Conservation (phyloP, 371 early-diverging fungal species). For the Mucor velutinosus region DNA sequence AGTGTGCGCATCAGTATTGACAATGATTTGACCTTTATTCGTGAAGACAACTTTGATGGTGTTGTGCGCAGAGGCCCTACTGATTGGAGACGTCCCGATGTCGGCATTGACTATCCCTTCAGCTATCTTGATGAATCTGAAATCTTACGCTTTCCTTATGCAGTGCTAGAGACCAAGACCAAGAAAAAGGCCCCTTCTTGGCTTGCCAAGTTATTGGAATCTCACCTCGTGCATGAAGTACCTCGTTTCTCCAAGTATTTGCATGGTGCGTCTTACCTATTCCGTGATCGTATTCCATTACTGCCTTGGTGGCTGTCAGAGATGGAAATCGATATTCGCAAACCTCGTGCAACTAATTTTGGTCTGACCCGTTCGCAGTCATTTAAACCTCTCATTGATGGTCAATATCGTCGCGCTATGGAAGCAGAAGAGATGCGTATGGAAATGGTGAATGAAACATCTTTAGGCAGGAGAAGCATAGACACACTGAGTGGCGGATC, state of each 20-base stretch:
- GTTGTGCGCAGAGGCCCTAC: constrained; percentile 59
- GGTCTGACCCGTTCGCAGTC: constrained; percentile 50
- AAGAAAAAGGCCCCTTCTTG: constrained; percentile 93
- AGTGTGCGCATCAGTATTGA: constrained; percentile 95
- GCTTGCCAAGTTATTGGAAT: constrained; percentile 87
- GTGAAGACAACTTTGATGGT: constrained; percentile 87
- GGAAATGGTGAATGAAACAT: constrained; percentile 12
- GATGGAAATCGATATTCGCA: constrained; percentile 91
- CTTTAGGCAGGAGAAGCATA: not conserved
- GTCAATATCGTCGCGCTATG: constrained; percentile 47
- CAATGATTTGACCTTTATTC: constrained; percentile 96
- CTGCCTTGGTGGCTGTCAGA: constrained; percentile 99
- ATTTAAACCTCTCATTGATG: constrained; percentile 53
- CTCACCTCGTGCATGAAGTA: constrained; percentile 94
- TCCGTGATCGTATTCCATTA: constrained; percentile 82
- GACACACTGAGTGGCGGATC: not conserved
- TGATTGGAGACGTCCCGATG: constrained; percentile 93
- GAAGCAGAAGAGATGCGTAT: constrained; percentile 33
- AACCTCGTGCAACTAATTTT: constrained; percentile 56
- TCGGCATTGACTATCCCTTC: constrained; percentile 90
- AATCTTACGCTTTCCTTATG: constrained; percentile 93
- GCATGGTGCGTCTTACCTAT: constrained; percentile 93
- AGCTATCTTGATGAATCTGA: constrained; percentile 77
- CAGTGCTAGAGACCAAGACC: constrained; percentile 97
- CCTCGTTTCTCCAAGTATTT: constrained; percentile 98